phyloP scores from a whole-genome alignment of 306 rosid genomes.

The Medicago lupulina region DNA sequence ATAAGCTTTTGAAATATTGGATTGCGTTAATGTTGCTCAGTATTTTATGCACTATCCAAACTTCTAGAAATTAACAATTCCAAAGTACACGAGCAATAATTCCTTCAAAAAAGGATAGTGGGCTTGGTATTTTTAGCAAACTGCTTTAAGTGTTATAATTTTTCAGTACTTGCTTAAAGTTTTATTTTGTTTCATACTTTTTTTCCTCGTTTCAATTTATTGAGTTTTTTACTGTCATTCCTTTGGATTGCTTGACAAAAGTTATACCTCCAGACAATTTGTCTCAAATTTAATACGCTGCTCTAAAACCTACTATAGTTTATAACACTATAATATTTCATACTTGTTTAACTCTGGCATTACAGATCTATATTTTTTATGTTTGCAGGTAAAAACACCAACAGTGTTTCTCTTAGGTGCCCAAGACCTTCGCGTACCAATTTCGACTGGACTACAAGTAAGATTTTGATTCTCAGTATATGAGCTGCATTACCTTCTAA shows the following conservation, averaged over 20 bases:
- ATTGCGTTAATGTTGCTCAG: background rate
- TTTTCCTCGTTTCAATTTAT: background rate
- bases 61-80: constrained; percentile 16
- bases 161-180: constrained; percentile 8
- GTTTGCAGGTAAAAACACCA: constrained; percentile 85
- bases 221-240: background rate
- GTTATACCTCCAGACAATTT: background rate
- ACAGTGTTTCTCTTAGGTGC: constrained; percentile 88
- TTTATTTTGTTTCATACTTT: constrained; percentile 22
- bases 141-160: background rate
- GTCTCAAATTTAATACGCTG: constrained; percentile 14
- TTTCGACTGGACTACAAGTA: constrained; percentile 57
- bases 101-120: background rate
- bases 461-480: constrained; percentile 35
- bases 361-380: constrained; percentile 35
- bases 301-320: background rate
- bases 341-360: constrained; percentile 29
- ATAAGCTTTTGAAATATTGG: constrained; percentile 30
- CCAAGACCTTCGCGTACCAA: constrained; percentile 86
- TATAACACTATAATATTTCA: background rate
- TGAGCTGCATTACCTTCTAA: constrained; percentile 29
- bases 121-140: constrained; percentile 12
- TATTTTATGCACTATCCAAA: constrained; percentile 15
- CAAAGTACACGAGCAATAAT: background rate
- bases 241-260: constrained; percentile 18